Evolutionary conservation across 176 grass and related monocot genomes (phyloP).

Genomic region (Musa acuminata): DNA sequence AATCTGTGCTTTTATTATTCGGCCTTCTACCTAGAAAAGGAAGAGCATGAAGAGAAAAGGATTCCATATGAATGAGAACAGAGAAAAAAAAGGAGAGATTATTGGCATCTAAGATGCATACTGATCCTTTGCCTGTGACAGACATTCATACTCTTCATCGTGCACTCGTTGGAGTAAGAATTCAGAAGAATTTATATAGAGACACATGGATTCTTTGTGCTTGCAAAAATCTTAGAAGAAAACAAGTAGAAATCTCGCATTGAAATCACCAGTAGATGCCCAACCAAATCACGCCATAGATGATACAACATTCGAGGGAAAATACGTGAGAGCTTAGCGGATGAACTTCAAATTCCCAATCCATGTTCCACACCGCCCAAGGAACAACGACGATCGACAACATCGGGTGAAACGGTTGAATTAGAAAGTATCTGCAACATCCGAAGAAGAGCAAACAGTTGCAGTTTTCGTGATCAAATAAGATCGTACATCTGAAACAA

Average conservation of each 20-base stretch:
- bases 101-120: too few species aligned
- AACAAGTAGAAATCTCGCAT: not conserved
- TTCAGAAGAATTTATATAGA: too few species aligned
- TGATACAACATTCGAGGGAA: not conserved
- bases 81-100: not conserved
- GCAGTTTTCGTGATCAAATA: not conserved
- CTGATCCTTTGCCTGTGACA: too few species aligned
- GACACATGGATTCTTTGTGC: too few species aligned
- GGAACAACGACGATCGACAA: too few species aligned
- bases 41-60: not conserved
- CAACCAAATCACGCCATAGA: not conserved
- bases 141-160: too few species aligned
- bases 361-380: too few species aligned
- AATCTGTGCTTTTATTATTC: constrained; percentile 7
- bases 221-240: not conserved
- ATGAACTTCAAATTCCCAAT: not conserved
- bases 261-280: not conserved
- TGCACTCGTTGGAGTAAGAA: too few species aligned
- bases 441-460: not conserved
- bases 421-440: not conserved
- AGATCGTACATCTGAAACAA: not conserved
- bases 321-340: not conserved
- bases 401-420: not conserved
- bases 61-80: not conserved
- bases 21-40: not conserved